A percentile compares a stretch with the other conserved stretches of the same genome.
These are phyloP conservation scores for Neonectria sp. DNA, from an alignment of 2,329 filamentous ascomycete species.

Conservation along the genomic window DNA sequence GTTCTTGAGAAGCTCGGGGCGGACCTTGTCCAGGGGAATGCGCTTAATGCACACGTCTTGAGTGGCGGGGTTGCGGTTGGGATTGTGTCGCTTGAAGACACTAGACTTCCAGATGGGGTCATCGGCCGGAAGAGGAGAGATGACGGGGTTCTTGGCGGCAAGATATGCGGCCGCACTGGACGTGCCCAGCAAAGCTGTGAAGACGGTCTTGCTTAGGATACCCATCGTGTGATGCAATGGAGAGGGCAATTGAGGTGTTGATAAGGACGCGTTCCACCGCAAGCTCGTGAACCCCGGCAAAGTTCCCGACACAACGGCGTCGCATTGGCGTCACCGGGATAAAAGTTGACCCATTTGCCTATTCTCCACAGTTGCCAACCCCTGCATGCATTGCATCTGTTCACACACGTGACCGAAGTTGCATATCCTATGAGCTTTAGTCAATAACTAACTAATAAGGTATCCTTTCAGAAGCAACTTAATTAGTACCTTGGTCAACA, in stretches of 20 bases:
- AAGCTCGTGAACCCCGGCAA: conserved; percentile 9
- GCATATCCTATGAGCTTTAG: too few relatives aligned
- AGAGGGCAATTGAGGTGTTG: background rate
- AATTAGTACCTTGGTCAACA: too few relatives aligned
- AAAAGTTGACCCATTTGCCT: conserved; percentile 20
- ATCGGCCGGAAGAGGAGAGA: conserved; percentile 69
- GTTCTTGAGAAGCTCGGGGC: conserved; percentile 74
- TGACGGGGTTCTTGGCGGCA: conserved; percentile 67
- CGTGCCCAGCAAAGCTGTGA: conserved; percentile 63
- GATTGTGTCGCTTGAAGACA: conserved; percentile 73
- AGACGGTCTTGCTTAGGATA: conserved; percentile 63
- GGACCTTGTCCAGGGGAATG: conserved; percentile 74
- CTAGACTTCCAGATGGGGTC: conserved; percentile 74
- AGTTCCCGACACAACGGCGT: conserved; percentile 17
- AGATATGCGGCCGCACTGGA: conserved; percentile 65
- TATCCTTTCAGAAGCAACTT: too few relatives aligned
- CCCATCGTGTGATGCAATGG: conserved; percentile 60
- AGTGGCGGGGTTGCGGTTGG: conserved; percentile 72
- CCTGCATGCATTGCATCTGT: too few relatives aligned
- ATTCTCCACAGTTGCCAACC: too few relatives aligned
- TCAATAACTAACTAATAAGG: too few relatives aligned
- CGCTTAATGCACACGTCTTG: conserved; percentile 76
- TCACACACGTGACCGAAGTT: too few relatives aligned
- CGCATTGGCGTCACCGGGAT: conserved; percentile 24
- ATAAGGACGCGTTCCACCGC: background rate